Conservation (phyloP, 2,329 filamentous ascomycete genomes). For the Ambrosiella cleistominuta region DNA sequence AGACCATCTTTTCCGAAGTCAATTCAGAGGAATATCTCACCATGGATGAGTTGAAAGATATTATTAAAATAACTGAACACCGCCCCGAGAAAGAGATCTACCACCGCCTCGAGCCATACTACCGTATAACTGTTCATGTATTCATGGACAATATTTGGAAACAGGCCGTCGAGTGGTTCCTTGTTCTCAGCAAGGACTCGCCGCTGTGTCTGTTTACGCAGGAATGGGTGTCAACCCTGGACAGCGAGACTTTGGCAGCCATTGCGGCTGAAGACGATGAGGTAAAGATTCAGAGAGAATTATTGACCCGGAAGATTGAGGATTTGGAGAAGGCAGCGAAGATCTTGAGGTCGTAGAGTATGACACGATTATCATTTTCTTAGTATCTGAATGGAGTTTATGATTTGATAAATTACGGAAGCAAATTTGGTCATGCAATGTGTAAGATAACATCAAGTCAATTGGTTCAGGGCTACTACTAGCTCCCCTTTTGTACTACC, state of each 20-base stretch:
- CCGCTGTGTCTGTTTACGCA: conserved; percentile 19
- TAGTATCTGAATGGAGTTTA: not conserved
- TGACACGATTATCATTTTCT: not conserved
- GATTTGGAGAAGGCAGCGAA: conserved; percentile 2
- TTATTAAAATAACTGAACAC: conserved; percentile 10
- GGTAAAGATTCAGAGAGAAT: conserved; percentile 24
- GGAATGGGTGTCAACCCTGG: conserved; percentile 18
- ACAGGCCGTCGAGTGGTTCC: conserved; percentile 18
- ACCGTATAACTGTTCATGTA: conserved; percentile 18
- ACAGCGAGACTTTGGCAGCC: conserved; percentile 14
- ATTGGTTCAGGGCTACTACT: no score
- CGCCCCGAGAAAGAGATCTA: conserved; percentile 18
- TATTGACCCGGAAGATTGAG: conserved; percentile 20
- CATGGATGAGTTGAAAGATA: conserved; percentile 1
- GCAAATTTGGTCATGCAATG: no score
- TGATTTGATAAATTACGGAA: no score
- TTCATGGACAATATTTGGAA: conserved; percentile 22
- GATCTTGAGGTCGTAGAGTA: not conserved
- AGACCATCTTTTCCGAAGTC: not conserved
- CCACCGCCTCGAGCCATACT: conserved; percentile 20
- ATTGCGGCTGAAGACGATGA: conserved; percentile 18
- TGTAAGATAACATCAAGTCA: no score
- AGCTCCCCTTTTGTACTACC: no score
- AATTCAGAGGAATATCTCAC: not conserved
- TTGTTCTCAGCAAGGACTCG: conserved; percentile 17